These are phyloP conservation scores for Ampelocalamus luodianensis DNA, from an alignment of 176 grass and related monocot species.

Conservation along the genomic window DNA sequence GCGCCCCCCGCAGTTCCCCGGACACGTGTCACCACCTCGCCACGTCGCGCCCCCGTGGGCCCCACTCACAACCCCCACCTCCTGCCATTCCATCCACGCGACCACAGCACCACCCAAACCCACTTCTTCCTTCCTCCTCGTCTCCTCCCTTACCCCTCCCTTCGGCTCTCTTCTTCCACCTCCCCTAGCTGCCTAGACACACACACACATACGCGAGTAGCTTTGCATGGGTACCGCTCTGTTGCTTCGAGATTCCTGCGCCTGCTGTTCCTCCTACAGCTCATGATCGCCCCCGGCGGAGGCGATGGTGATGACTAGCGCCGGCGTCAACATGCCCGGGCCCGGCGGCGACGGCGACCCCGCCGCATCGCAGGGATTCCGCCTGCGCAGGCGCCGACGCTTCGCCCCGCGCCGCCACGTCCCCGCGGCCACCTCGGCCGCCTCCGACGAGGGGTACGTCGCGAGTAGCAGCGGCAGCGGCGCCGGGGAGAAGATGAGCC, in stretches of 20 bases:
- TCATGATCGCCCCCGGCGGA: neutral
- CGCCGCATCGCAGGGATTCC: slow-evolving; percentile 45
- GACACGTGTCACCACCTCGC: slow-evolving; percentile 52
- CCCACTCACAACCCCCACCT: slow-evolving; percentile 3
- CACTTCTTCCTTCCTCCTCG: neutral
- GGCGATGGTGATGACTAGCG: slow-evolving; percentile 54
- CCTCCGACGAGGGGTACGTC: neutral
- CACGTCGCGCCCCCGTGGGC: slow-evolving; percentile 30
- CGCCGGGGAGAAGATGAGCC: neutral
- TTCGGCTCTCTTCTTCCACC: neutral
- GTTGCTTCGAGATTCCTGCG: neutral
- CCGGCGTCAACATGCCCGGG: slow-evolving; percentile 37
- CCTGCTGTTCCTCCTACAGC: neutral
- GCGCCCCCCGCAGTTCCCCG: neutral
- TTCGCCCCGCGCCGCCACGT: neutral
- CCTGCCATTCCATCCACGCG: slow-evolving; percentile 39
- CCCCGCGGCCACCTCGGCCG: too few species aligned
- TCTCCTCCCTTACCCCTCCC: too few species aligned
- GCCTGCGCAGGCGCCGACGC: slow-evolving; percentile 33
- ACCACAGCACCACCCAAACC: neutral
- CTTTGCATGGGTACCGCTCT: neutral
- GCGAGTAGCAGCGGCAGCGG: neutral
- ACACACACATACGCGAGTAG: neutral
- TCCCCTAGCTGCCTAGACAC: neutral
- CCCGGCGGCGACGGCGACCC: slow-evolving; percentile 13